Conservation (phyloP, 805 yeast species). For the Yarrowia sp. region DNA sequence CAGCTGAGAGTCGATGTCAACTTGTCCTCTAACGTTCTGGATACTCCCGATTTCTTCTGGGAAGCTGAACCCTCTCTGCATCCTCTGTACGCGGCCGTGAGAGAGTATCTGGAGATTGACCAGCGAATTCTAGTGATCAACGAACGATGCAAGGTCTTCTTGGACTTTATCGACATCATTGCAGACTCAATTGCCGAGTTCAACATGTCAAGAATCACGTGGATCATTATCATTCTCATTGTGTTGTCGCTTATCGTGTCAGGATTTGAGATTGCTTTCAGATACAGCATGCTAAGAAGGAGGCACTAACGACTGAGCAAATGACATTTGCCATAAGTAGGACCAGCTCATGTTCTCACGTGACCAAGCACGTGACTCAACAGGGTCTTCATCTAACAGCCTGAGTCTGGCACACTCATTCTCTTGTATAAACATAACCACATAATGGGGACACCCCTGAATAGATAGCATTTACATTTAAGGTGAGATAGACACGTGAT, state of each 20-base stretch:
- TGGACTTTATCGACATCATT: slow-evolving; percentile 88
- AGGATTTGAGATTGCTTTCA: slow-evolving; percentile 59
- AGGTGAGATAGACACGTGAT: too few species aligned
- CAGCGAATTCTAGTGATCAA: slow-evolving; percentile 91
- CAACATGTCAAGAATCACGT: slow-evolving; percentile 86
- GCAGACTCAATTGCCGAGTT: slow-evolving; percentile 93
- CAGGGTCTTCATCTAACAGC: too few species aligned
- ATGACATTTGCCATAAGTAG: too few species aligned
- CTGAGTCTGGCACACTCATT: too few species aligned
- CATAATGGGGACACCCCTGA: not conserved
- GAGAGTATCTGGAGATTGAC: slow-evolving; percentile 92
- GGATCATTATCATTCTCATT: slow-evolving; percentile 82
- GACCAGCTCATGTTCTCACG: too few species aligned
- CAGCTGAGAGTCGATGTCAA: slow-evolving; percentile 91
- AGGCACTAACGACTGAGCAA: not conserved
- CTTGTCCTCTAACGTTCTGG: slow-evolving; percentile 81
- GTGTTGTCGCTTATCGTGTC: slow-evolving; percentile 76
- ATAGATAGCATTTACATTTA: not conserved
- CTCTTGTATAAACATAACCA: not conserved
- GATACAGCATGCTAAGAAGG: slow-evolving; percentile 47
- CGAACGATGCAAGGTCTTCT: slow-evolving; percentile 87
- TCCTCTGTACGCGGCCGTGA: slow-evolving; percentile 81
- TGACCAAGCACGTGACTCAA: too few species aligned
- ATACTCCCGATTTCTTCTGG: slow-evolving; percentile 97
- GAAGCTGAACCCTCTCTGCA: slow-evolving; percentile 89